These are phyloP conservation scores for Colletotrichum sp. DNA, from an alignment of 2,329 filamentous ascomycete genomes.

Conservation along the genomic window DNA sequence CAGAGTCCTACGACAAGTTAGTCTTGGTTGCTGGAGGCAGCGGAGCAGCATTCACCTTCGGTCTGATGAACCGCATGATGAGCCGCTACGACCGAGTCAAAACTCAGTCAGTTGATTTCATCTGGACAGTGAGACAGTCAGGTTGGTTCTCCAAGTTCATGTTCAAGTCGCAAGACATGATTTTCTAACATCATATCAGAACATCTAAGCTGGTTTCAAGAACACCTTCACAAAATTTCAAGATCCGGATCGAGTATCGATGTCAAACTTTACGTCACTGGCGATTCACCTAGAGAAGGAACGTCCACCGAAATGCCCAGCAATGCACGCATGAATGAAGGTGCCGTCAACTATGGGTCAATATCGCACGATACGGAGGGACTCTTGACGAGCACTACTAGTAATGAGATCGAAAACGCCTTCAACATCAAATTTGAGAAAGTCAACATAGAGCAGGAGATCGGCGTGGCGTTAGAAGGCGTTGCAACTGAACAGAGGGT, in stretches of 20 bases:
- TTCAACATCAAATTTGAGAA: background rate
- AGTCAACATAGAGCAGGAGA: background rate
- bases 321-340: background rate
- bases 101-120: background rate
- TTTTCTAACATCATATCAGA: background rate
- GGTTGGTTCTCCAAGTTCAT: background rate
- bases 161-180: fast-evolving
- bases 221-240: background rate
- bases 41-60: conserved; percentile 29
- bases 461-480: background rate
- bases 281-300: fast-evolving
- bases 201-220: background rate
- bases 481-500: background rate
- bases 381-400: background rate
- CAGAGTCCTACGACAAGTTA: conserved; percentile 27
- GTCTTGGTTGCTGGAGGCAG: conserved; percentile 28
- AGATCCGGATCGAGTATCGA: background rate
- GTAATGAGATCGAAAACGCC: background rate
- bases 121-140: background rate
- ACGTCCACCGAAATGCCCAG: fast-evolving
- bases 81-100: background rate
- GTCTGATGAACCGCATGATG: conserved; percentile 8
- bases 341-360: background rate
- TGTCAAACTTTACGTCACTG: background rate
- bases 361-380: background rate